Percentiles rank a stretch among this genome's conserved stretches.
Evolutionary conservation across 1,284 basidiomycete species (phyloP).

Genomic region (Marasmius fiardii): DNA sequence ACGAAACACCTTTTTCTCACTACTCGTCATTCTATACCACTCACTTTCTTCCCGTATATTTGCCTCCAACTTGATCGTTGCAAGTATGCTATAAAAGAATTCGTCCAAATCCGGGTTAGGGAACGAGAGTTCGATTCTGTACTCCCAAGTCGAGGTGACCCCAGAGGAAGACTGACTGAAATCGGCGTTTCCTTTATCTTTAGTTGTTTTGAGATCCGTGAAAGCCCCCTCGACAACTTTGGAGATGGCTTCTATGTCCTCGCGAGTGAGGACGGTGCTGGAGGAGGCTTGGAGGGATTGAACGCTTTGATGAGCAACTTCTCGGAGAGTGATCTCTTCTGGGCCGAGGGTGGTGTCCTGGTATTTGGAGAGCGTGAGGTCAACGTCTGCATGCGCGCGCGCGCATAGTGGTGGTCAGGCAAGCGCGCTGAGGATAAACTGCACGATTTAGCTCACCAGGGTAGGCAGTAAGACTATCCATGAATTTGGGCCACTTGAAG

Average conservation of each 20-base stretch:
- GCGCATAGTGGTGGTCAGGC: background rate
- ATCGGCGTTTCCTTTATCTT: slow-evolving; percentile 6
- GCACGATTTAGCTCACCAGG: background rate
- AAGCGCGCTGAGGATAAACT: background rate
- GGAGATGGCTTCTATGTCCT: background rate
- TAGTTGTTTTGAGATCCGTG: slow-evolving; percentile 1
- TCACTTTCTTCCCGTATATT: background rate
- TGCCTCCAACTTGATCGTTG: slow-evolving; percentile 8
- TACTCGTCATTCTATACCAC: background rate
- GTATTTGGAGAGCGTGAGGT: slow-evolving; percentile 5
- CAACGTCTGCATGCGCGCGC: background rate
- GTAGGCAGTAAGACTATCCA: background rate
- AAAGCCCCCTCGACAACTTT: background rate
- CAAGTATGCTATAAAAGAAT: background rate
- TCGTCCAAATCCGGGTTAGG: background rate
- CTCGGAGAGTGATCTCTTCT: background rate
- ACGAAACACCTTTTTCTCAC: background rate
- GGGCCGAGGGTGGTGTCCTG: slow-evolving; percentile 1
- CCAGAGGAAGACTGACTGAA: slow-evolving; percentile 1
- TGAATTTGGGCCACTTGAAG: slow-evolving; percentile 4
- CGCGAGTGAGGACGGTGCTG: background rate
- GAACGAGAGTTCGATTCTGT: slow-evolving; percentile 1
- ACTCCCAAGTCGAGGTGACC: slow-evolving; percentile 3
- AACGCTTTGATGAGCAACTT: background rate
- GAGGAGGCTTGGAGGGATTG: background rate